These are phyloP conservation scores for Aphanomyces cochlioides DNA, from an alignment of 352 stramenopile genomes.

Conservation along the genomic window DNA sequence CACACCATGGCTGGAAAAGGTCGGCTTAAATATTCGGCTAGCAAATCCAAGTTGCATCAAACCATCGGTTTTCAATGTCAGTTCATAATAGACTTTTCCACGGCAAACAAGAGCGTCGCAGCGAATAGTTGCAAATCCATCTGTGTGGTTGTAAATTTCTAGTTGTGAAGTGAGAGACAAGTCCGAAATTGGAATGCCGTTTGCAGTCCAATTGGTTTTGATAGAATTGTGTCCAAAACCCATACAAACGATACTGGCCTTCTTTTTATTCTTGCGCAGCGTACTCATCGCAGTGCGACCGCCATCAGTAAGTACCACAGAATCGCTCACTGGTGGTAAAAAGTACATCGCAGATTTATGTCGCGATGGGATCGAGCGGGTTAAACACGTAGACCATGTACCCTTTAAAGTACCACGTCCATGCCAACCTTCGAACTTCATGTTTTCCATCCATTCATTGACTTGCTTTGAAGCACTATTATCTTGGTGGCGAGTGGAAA, in stretches of 20 bases:
- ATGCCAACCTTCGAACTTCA: constrained; percentile 18
- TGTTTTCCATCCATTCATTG: constrained; percentile 19
- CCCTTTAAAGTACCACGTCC: background rate
- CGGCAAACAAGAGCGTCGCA: background rate
- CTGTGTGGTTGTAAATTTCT: constrained; percentile 18
- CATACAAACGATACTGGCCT: constrained; percentile 3
- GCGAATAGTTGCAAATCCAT: constrained; percentile 20
- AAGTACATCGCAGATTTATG: constrained; percentile 19
- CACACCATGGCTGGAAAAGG: constrained; percentile 26
- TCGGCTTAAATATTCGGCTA: constrained; percentile 2
- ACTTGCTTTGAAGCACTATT: background rate
- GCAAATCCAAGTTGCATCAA: constrained; percentile 28
- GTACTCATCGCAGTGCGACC: constrained; percentile 16
- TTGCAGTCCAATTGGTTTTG: background rate
- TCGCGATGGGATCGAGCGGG: constrained; percentile 3
- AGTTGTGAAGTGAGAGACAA: constrained; percentile 9
- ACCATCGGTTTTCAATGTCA: constrained; percentile 16
- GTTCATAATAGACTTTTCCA: constrained; percentile 28
- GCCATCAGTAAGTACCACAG: constrained; percentile 15
- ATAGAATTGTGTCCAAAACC: constrained; percentile 6
- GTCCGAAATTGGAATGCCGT: background rate
- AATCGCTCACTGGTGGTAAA: constrained; percentile 17
- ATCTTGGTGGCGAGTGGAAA: background rate
- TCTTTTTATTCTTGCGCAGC: constrained; percentile 24
- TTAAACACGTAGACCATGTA: constrained; percentile 12